Evolutionary conservation across 306 rosid genomes (phyloP).

Genomic region (Quercus glauca): DNA sequence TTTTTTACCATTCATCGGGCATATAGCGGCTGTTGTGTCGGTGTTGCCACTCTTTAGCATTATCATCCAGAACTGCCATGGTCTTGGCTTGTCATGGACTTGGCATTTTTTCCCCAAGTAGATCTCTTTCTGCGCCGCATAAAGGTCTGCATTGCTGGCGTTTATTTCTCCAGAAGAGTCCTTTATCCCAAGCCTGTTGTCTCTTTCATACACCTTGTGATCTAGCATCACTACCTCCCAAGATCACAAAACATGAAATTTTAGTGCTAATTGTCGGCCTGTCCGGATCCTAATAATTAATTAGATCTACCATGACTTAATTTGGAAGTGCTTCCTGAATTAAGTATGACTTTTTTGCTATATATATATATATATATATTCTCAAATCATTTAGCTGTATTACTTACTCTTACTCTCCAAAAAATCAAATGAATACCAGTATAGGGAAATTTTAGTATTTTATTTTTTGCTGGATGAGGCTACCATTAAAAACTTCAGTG

Average conservation of each 20-base stretch:
- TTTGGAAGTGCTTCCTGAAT: too few relatives aligned
- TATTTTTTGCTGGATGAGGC: too few relatives aligned
- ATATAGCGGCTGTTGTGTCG: constrained; percentile 49
- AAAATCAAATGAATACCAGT: too few relatives aligned
- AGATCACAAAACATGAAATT: too few relatives aligned
- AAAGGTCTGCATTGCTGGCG: constrained; percentile 24
- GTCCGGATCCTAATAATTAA: not conserved
- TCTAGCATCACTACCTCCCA: constrained; percentile 20
- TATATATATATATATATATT: too few relatives aligned
- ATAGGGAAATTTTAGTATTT: too few relatives aligned
- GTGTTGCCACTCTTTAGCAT: constrained; percentile 64
- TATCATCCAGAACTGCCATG: constrained; percentile 70
- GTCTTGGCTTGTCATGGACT: constrained; percentile 41
- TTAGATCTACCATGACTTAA: too few relatives aligned
- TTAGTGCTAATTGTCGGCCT: not conserved
- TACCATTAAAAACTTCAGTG: too few relatives aligned
- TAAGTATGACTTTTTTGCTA: too few relatives aligned
- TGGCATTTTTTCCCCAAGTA: constrained; percentile 45
- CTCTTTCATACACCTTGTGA: constrained; percentile 44
- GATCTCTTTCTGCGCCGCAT: constrained; percentile 41
- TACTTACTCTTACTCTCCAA: too few relatives aligned
- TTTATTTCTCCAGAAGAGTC: constrained; percentile 25
- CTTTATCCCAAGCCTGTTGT: constrained; percentile 34
- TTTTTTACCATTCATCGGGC: constrained; percentile 41
- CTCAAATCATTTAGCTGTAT: too few relatives aligned